These are phyloP conservation scores for Backusella morwellensis DNA, from an alignment of 192 early-diverging fungal species.

Conservation along the genomic window DNA sequence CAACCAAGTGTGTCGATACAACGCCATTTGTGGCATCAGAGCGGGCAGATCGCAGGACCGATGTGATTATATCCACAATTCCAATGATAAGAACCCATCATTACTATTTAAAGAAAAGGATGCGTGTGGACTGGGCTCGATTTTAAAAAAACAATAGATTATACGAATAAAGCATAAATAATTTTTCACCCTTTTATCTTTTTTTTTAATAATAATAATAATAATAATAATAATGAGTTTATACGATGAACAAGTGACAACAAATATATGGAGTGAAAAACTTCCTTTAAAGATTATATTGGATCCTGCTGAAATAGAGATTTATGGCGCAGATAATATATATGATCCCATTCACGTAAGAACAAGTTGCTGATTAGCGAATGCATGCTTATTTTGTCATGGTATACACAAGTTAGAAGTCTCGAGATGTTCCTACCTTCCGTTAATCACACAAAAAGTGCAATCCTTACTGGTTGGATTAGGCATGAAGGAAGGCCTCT, in stretches of 20 bases:
- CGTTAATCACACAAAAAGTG: conserved; percentile 52
- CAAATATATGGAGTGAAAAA: conserved; percentile 33
- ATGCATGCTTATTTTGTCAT: background rate
- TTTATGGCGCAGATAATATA: conserved; percentile 15
- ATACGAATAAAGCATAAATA: background rate
- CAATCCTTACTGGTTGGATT: conserved; percentile 47
- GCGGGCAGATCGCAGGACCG: conserved; percentile 32
- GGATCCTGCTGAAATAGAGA: conserved; percentile 18
- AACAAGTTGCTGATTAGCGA: background rate
- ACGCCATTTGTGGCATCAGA: conserved; percentile 30
- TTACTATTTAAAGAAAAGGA: background rate
- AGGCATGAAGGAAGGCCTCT: conserved; percentile 40
- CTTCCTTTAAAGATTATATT: conserved; percentile 25
- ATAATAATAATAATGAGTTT: conserved; percentile 12
- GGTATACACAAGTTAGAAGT: conserved; percentile 43
- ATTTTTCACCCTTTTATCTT: background rate
- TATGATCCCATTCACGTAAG: conserved; percentile 40
- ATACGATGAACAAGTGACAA: conserved; percentile 23
- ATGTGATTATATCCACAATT: conserved; percentile 32
- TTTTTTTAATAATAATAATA: too few species aligned
- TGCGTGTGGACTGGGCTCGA: background rate
- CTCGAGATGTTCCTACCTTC: conserved; percentile 57
- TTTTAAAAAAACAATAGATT: background rate
- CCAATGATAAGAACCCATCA: background rate
- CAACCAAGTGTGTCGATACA: conserved; percentile 25